Evolutionary conservation across 768 basidiomycete genomes (phyloP).

Genomic region (Pleurotus giganteus): DNA sequence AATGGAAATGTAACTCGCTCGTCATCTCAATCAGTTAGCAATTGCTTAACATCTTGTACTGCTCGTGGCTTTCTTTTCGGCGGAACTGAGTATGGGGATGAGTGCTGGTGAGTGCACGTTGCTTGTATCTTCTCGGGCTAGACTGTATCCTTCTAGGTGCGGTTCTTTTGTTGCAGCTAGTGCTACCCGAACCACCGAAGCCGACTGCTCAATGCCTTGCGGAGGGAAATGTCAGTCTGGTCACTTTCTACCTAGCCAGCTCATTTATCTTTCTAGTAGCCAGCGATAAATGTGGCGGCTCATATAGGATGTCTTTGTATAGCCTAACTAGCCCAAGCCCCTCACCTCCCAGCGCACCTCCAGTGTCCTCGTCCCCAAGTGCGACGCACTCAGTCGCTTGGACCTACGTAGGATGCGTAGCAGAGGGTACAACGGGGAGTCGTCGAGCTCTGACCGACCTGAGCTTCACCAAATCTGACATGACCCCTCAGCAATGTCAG

Average conservation of each 20-base stretch:
- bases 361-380: too few species aligned
- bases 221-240: slow-evolving; percentile 27
- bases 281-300: too few species aligned
- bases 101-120: too few species aligned
- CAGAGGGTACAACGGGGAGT: slow-evolving; percentile 29
- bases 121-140: too few species aligned
- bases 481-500: slow-evolving; percentile 32
- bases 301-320: too few species aligned
- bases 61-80: too few species aligned
- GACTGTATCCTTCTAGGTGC: too few species aligned
- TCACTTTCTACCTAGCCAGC: background rate
- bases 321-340: background rate
- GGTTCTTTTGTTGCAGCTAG: slow-evolving; percentile 10
- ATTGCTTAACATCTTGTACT: too few species aligned
- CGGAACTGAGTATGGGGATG: too few species aligned
- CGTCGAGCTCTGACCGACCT: slow-evolving; percentile 30
- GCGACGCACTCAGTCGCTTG: slow-evolving; percentile 1
- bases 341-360: slow-evolving; percentile 3
- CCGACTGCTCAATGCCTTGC: slow-evolving; percentile 30
- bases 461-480: slow-evolving; percentile 21
- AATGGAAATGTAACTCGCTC: too few species aligned
- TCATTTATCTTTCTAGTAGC: too few species aligned
- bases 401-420: slow-evolving; percentile 28
- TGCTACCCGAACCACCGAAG: slow-evolving; percentile 16
- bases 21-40: too few species aligned